Conservation (phyloP, 2,329 filamentous ascomycete species). For the Penicillium polonicum region DNA sequence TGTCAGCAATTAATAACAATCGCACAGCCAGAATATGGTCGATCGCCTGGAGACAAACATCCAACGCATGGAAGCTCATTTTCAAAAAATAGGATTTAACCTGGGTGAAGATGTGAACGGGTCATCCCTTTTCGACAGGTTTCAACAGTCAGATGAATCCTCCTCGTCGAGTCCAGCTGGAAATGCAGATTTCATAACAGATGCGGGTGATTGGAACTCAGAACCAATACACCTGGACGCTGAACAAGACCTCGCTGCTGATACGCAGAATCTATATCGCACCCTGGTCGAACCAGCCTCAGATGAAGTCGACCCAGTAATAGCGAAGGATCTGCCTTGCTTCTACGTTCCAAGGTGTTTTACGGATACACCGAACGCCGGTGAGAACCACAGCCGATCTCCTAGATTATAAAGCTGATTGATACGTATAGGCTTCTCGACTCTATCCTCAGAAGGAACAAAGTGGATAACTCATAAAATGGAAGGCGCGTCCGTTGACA, state of each 20-base stretch:
- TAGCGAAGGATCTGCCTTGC: neutral
- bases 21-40: neutral
- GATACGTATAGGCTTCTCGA: neutral
- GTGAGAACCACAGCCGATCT: neutral
- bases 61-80: neutral
- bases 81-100: neutral
- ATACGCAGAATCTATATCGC: neutral
- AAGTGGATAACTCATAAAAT: neutral
- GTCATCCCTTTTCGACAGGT: neutral
- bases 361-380: neutral
- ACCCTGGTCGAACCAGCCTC: neutral
- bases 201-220: neutral
- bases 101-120: neutral
- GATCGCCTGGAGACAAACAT: neutral
- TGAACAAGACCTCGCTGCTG: neutral
- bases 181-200: neutral
- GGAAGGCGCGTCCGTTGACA: neutral
- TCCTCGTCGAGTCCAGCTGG: neutral
- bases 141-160: neutral
- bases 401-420: neutral
- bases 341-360: neutral
- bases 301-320: neutral
- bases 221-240: neutral
- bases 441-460: neutral
- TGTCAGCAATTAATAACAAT: neutral